Percentiles rank a stretch among this genome's conserved stretches.
Evolutionary conservation across 768 basidiomycete genomes (phyloP).

Genomic region (Leucosporidium creatinivorum): DNA sequence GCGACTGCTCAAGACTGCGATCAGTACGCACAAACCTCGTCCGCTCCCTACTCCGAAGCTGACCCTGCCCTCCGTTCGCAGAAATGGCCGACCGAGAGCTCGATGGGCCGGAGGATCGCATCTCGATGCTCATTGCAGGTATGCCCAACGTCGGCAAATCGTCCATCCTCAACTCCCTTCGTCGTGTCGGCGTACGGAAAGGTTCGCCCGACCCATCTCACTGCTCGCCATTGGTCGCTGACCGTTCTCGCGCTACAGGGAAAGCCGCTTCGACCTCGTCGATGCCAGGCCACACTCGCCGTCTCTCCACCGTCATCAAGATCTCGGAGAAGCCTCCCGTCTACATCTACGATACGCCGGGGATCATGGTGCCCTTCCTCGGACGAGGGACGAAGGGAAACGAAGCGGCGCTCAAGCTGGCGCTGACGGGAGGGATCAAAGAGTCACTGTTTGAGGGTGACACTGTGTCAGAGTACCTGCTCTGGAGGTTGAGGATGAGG

Average conservation of each 20-base stretch:
- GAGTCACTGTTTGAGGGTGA: constrained; percentile 43
- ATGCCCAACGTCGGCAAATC: constrained; percentile 99
- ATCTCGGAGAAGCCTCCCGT: constrained; percentile 67
- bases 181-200: constrained; percentile 76
- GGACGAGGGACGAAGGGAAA: constrained; percentile 77
- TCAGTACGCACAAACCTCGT: constrained; percentile 38
- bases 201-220: constrained; percentile 50
- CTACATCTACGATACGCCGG: constrained; percentile 92
- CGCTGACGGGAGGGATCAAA: constrained; percentile 68
- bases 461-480: constrained; percentile 42
- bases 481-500: constrained; percentile 41
- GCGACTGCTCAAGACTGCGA: constrained; percentile 40
- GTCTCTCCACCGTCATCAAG: constrained; percentile 80
- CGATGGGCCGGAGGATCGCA: constrained; percentile 28
- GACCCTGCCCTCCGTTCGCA: background rate
- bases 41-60: too few species aligned
- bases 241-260: constrained; percentile 47
- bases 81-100: constrained; percentile 21
- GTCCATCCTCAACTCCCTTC: constrained; percentile 79
- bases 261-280: constrained; percentile 86
- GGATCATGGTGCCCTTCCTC: constrained; percentile 92
- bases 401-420: constrained; percentile 86
- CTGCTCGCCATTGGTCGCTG: too few species aligned
- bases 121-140: constrained; percentile 73
- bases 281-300: constrained; percentile 81